phyloP scores from a whole-genome alignment of 192 early-diverging fungal genomes.

The Phycomyces nitens region DNA sequence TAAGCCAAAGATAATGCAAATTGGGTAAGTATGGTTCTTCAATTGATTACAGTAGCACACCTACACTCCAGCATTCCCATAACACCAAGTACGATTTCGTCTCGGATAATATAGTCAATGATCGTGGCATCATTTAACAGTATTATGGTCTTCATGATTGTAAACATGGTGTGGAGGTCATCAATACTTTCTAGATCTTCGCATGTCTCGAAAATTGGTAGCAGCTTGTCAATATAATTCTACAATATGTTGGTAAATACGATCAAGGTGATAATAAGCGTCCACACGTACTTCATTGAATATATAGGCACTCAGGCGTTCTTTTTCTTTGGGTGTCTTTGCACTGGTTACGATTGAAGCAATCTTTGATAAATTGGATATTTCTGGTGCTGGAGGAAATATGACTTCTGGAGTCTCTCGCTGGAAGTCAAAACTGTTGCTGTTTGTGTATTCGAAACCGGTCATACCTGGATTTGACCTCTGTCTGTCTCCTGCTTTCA shows the following conservation, averaged over 20 bases:
- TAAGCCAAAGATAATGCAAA: constrained; percentile 15
- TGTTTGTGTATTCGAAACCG: constrained; percentile 16
- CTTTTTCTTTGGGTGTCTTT: constrained; percentile 55
- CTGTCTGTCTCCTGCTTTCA: too few species aligned
- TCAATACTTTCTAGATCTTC: constrained; percentile 79
- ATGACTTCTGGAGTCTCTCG: constrained; percentile 13
- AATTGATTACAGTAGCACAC: constrained; percentile 1
- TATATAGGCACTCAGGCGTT: constrained; percentile 59
- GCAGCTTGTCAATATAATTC: constrained; percentile 71
- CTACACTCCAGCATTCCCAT: constrained; percentile 87
- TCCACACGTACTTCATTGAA: constrained; percentile 44
- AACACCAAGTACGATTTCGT: constrained; percentile 68
- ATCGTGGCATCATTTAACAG: constrained; percentile 77
- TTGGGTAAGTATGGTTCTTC: background rate
- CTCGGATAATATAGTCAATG: constrained; percentile 70
- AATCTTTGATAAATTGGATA: constrained; percentile 69
- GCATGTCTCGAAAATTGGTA: constrained; percentile 66
- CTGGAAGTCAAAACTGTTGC: background rate
- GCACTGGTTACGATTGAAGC: constrained; percentile 60
- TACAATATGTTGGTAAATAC: constrained; percentile 9
- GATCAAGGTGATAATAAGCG: background rate
- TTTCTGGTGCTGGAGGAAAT: constrained; percentile 61
- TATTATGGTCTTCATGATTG: constrained; percentile 74
- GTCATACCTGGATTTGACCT: constrained; percentile 1
- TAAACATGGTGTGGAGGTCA: constrained; percentile 70